A percentile compares a stretch with the other conserved stretches of the same genome.
These are phyloP conservation scores for Beauveria pseudobassiana DNA, from an alignment of 2,329 filamentous ascomycete species.

Conservation along the genomic window DNA sequence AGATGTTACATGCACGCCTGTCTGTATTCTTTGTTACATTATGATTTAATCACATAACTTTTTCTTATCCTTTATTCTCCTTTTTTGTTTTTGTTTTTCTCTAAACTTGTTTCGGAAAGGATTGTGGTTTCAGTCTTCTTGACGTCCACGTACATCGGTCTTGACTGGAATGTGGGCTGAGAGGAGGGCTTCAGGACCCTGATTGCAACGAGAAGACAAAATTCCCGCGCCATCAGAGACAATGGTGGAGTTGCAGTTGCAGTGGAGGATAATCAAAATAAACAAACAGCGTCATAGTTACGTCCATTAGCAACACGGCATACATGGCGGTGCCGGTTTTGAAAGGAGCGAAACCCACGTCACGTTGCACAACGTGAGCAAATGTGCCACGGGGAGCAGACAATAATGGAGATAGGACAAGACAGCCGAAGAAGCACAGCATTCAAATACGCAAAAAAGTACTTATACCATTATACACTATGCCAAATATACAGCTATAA, in stretches of 20 bases:
- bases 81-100: not conserved
- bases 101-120: no score
- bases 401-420: not conserved
- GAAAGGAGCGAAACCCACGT: not conserved
- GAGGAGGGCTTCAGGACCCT: not conserved
- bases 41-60: not conserved
- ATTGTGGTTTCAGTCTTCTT: no score
- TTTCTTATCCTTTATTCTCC: not conserved
- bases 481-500: slow-evolving; percentile 27
- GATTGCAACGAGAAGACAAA: not conserved
- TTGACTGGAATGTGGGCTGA: no score
- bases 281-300: not conserved
- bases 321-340: no score
- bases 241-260: not conserved
- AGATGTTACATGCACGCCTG: not conserved
- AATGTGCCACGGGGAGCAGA: no score
- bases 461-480: slow-evolving; percentile 28
- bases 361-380: no score
- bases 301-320: no score
- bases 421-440: not conserved
- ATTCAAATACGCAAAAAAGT: not conserved
- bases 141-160: no score
- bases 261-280: not conserved
- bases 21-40: not conserved
- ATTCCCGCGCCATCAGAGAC: not conserved